A percentile compares a stretch with the other conserved stretches of the same genome.
Evolutionary conservation across 129 eudicot species (phyloP).

Genomic region (Flaveria robusta): DNA sequence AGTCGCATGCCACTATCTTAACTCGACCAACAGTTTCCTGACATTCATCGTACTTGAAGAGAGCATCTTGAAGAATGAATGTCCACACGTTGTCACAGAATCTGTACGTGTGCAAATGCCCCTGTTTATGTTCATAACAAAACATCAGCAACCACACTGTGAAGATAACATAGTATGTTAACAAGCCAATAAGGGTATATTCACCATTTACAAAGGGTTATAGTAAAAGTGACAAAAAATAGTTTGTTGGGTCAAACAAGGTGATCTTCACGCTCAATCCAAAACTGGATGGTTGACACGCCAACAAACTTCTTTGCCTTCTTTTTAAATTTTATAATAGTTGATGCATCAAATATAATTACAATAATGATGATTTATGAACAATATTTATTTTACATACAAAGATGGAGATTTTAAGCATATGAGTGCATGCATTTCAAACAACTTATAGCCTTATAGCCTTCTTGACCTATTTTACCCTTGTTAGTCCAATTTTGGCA

Average conservation of each 20-base stretch:
- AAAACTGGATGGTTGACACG: not conserved
- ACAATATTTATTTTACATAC: not conserved
- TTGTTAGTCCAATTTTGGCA: not conserved
- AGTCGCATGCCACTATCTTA: slow-evolving; percentile 75
- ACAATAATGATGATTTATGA: not conserved
- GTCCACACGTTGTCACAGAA: slow-evolving; percentile 99
- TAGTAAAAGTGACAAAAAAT: not conserved
- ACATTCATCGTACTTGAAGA: slow-evolving; percentile 71
- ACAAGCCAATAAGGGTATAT: slow-evolving; percentile 9
- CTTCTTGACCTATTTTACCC: not conserved
- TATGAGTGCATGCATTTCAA: not conserved
- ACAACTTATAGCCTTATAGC: not conserved
- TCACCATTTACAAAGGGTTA: slow-evolving; percentile 10
- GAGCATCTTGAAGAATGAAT: slow-evolving; percentile 78
- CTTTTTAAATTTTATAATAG: not conserved
- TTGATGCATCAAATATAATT: not conserved
- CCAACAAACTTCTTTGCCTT: no score
- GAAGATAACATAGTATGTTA: not conserved
- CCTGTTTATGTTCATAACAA: slow-evolving; percentile 49
- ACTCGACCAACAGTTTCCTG: slow-evolving; percentile 75
- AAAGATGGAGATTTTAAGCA: not conserved
- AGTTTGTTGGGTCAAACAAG: not conserved
- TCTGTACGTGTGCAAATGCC: slow-evolving; percentile 95
- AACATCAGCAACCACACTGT: slow-evolving; percentile 18
- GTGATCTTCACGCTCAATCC: not conserved